Percentiles rank a stretch among this genome's conserved stretches.
Conservation (phyloP, 2,329 filamentous ascomycete species). For the Xylaria sp. region DNA sequence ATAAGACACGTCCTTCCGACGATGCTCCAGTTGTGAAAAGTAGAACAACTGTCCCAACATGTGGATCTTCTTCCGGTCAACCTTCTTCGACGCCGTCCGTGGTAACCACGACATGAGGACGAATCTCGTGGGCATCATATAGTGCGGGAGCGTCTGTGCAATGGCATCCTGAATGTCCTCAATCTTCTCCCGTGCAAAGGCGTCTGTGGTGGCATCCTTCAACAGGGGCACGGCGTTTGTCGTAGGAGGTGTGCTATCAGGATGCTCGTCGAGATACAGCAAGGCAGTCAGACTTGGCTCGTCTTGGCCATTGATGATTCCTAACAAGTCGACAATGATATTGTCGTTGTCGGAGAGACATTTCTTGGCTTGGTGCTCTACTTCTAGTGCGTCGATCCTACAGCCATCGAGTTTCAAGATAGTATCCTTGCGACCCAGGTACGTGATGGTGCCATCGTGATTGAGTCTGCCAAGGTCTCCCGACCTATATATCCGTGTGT, state of each 20-base stretch:
- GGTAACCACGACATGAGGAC: slow-evolving; percentile 38
- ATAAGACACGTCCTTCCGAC: slow-evolving; percentile 32
- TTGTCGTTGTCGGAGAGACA: slow-evolving; percentile 36
- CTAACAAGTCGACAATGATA: slow-evolving; percentile 33
- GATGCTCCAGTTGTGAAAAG: slow-evolving; percentile 28
- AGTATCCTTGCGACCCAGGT: slow-evolving; percentile 35
- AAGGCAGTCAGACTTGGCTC: slow-evolving; percentile 35
- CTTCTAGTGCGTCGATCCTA: slow-evolving; percentile 35
- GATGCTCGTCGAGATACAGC: slow-evolving; percentile 35
- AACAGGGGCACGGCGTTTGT: slow-evolving; percentile 22
- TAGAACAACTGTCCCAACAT: slow-evolving; percentile 36
- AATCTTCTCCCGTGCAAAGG: slow-evolving; percentile 27
- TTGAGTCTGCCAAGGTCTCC: slow-evolving; percentile 35
- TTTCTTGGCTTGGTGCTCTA: slow-evolving; percentile 37
- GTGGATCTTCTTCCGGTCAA: slow-evolving; percentile 37
- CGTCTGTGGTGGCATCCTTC: slow-evolving; percentile 31
- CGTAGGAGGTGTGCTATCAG: slow-evolving; percentile 22
- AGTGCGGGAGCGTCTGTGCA: slow-evolving; percentile 33
- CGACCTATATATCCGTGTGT: slow-evolving; percentile 31
- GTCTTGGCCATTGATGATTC: slow-evolving; percentile 35
- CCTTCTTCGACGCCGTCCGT: slow-evolving; percentile 34
- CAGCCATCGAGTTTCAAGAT: slow-evolving; percentile 38
- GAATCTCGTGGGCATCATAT: slow-evolving; percentile 37
- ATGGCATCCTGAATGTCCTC: slow-evolving; percentile 31
- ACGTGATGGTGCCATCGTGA: slow-evolving; percentile 30